Evolutionary conservation across 768 basidiomycete species (phyloP).

Genomic region (Paxillus involutus): DNA sequence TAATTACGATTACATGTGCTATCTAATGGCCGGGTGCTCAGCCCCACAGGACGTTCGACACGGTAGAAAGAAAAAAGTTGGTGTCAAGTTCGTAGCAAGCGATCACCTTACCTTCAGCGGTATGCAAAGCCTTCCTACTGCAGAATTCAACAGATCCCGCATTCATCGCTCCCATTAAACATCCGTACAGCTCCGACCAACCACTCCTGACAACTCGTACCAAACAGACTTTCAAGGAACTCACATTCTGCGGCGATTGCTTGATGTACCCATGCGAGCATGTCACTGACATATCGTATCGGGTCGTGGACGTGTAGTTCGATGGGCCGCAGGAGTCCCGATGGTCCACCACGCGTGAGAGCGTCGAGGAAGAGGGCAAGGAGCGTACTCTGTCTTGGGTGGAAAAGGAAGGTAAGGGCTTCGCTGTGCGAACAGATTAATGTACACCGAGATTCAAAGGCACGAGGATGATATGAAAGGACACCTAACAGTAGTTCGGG

Average conservation of each 20-base stretch:
- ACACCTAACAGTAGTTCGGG: slow-evolving; percentile 61
- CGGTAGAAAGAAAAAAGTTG: too few species aligned
- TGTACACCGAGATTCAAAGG: neutral
- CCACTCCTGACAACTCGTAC: slow-evolving; percentile 46
- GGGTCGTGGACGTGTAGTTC: slow-evolving; percentile 99
- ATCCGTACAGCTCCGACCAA: slow-evolving; percentile 77
- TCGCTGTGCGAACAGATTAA: slow-evolving; percentile 47
- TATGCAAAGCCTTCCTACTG: slow-evolving; percentile 79
- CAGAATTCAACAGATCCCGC: slow-evolving; percentile 74
- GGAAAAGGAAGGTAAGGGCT: slow-evolving; percentile 70
- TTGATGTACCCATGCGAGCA: slow-evolving; percentile 99
- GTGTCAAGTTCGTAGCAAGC: neutral
- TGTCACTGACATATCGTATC: slow-evolving; percentile 93
- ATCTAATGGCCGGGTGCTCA: too few species aligned
- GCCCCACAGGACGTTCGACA: too few species aligned
- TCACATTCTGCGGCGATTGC: slow-evolving; percentile 93
- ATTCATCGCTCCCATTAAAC: slow-evolving; percentile 62
- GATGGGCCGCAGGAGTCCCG: slow-evolving; percentile 86
- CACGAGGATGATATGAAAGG: neutral
- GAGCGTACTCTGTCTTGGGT: slow-evolving; percentile 79
- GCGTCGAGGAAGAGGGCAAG: slow-evolving; percentile 83
- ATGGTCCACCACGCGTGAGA: slow-evolving; percentile 84
- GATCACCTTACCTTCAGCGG: slow-evolving; percentile 74
- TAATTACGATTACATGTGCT: too few species aligned
- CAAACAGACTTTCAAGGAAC: slow-evolving; percentile 87